Evolutionary conservation across 768 basidiomycete species (phyloP).

Genomic region (Kwoniella bestiolae): DNA sequence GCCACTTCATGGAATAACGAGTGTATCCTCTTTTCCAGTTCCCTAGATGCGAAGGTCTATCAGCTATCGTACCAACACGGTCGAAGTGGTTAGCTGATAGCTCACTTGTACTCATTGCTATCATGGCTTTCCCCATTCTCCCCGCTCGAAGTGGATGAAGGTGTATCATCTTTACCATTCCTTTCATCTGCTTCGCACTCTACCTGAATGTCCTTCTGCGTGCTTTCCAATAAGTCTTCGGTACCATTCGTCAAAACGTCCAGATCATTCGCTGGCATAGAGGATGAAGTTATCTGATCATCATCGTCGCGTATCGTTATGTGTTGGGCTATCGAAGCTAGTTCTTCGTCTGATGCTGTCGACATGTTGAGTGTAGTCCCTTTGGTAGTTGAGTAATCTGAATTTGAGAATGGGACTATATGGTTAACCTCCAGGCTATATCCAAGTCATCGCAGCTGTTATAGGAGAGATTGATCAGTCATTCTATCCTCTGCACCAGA

Average conservation of each 20-base stretch:
- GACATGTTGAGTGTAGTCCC: constrained; percentile 6
- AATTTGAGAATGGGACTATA: too few species aligned
- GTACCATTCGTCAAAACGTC: constrained; percentile 16
- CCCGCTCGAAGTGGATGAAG: neutral
- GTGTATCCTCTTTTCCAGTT: constrained; percentile 11
- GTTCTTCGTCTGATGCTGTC: constrained; percentile 19
- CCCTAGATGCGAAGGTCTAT: neutral
- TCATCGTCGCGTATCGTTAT: constrained; percentile 12
- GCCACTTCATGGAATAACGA: constrained; percentile 13
- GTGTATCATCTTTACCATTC: neutral
- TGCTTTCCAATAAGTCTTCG: neutral
- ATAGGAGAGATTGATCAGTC: neutral
- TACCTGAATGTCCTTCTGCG: neutral
- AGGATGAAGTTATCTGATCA: neutral
- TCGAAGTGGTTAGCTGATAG: neutral
- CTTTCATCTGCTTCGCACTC: neutral
- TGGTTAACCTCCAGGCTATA: neutral
- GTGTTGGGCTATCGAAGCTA: constrained; percentile 15
- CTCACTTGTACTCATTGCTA: constrained; percentile 3
- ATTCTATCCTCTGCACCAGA: neutral
- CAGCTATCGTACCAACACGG: neutral
- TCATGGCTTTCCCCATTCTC: neutral
- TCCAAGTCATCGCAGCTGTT: neutral
- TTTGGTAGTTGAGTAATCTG: neutral
- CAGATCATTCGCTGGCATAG: neutral